phyloP scores from a whole-genome alignment of 129 eudicot genomes.

The carrot (Daucus carota) region DH1_v3.0 NC_030384.2:29746001-29746500 shows the following conservation, averaged over 20 bases:
- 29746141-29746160: not conserved
- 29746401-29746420: not conserved
- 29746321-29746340: not conserved
- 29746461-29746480: too few relatives aligned
- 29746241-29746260: slow-evolving; percentile 55
- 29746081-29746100: not conserved
- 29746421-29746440: not conserved
- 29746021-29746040: not conserved
- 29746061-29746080: not conserved
- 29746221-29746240: slow-evolving; percentile 47
- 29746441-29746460: not conserved
- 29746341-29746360: not conserved
- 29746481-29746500: too few relatives aligned
- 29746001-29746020: not conserved
- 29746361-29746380: not conserved
- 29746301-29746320: slow-evolving; percentile 52
- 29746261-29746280: slow-evolving; percentile 41
- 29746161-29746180: not conserved
- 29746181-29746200: not conserved
- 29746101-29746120: not conserved
- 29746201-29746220: slow-evolving; percentile 10
- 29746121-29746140: not conserved
- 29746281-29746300: slow-evolving; percentile 40
- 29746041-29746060: slow-evolving; percentile 7
- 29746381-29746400: not conserved